Evolutionary conservation across 768 basidiomycete genomes (phyloP).

Genomic region (Rhizopogon roseolus): DNA sequence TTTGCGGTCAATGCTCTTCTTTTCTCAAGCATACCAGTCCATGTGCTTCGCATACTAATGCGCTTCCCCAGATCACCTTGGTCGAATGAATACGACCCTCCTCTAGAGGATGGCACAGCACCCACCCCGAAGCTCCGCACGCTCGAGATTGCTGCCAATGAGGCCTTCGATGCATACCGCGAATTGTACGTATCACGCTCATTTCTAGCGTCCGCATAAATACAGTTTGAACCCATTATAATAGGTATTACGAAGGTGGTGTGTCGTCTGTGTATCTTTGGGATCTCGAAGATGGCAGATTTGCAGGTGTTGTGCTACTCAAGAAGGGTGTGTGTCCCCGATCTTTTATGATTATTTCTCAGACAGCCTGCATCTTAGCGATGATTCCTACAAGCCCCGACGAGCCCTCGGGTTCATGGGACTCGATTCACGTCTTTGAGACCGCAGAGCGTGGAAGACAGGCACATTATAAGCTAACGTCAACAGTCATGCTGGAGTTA

Average conservation of each 20-base stretch:
- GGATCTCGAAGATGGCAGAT: conserved; percentile 95
- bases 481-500: conserved; percentile 94
- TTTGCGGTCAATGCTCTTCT: neutral
- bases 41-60: conserved; percentile 8
- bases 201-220: neutral
- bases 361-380: conserved; percentile 33
- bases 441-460: conserved; percentile 85
- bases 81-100: conserved; percentile 95
- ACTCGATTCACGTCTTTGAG: conserved; percentile 98
- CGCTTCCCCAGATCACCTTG: conserved; percentile 76
- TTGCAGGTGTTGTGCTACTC: conserved; percentile 93
- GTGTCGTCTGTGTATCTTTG: conserved; percentile 96
- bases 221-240: neutral
- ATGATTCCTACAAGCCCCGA: conserved; percentile 50
- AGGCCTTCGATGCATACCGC: conserved; percentile 95
- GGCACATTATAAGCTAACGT: conserved; percentile 96
- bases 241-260: conserved; percentile 96
- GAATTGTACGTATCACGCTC: conserved; percentile 61
- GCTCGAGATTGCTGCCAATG: conserved; percentile 89
- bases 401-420: conserved; percentile 88
- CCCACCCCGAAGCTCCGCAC: conserved; percentile 84
- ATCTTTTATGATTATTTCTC: neutral
- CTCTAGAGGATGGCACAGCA: conserved; percentile 81
- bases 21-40: neutral
- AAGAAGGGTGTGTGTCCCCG: conserved; percentile 68